phyloP scores from a whole-genome alignment of 169 alveolate genomes.

The Besnoitia besnoiti region DNA sequence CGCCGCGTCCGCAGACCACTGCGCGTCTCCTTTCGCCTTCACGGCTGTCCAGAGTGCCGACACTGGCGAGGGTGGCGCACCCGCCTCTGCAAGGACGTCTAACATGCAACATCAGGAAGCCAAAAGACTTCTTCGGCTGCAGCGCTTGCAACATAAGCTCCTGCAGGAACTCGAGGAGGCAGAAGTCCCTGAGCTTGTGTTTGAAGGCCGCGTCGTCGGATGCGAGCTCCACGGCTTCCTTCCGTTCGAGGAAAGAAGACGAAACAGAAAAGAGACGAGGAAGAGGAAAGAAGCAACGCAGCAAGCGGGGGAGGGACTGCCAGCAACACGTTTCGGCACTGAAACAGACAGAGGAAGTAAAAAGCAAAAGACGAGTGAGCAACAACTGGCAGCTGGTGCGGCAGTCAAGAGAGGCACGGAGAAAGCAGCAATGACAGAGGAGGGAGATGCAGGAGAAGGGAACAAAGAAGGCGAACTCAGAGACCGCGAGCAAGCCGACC shows the following conservation, averaged over 20 bases:
- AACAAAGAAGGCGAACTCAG: neutral
- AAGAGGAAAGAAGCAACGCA: neutral
- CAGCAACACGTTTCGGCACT: neutral
- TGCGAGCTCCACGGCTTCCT: conserved; percentile 32
- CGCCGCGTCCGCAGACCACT: neutral
- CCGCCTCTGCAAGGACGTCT: neutral
- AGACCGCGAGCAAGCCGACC: neutral
- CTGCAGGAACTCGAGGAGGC: conserved; percentile 27
- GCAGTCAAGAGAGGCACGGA: neutral
- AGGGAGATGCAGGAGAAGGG: neutral
- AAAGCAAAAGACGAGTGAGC: neutral
- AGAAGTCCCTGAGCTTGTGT: neutral
- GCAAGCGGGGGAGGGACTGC: neutral
- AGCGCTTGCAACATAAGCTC: neutral
- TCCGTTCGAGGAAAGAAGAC: neutral
- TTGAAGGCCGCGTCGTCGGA: conserved; percentile 14
- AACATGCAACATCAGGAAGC: neutral
- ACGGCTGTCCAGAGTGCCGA: neutral
- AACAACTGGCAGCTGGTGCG: neutral
- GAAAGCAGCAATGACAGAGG: neutral
- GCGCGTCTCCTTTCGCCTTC: conserved; percentile 22
- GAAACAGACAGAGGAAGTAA: neutral
- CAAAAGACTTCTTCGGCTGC: neutral
- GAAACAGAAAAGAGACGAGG: neutral
- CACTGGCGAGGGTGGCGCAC: neutral